These are phyloP conservation scores for Suhomyces kilbournensis DNA, from an alignment of 805 yeast species.

Conservation along the genomic window DNA sequence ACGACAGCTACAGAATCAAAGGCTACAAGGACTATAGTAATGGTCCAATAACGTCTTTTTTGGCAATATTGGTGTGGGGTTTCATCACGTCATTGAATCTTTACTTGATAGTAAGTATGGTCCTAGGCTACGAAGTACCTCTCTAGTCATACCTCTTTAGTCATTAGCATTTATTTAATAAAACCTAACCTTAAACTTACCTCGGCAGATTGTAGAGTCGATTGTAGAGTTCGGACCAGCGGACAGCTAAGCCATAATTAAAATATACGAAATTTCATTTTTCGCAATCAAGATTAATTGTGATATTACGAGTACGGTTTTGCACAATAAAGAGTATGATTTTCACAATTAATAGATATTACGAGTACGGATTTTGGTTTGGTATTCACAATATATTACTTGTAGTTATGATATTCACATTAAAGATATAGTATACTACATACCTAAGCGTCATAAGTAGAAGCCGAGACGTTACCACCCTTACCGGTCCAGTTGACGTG, in stretches of 20 bases:
- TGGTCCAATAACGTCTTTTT: slow-evolving; percentile 48
- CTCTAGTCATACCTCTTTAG: slow-evolving; percentile 23
- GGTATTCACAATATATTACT: neutral
- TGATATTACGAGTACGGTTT: no score
- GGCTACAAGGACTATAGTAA: slow-evolving; percentile 68
- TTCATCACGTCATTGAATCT: slow-evolving; percentile 68
- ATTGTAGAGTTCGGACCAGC: neutral
- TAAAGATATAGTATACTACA: neutral
- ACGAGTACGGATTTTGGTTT: no score
- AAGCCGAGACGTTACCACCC: slow-evolving; percentile 96
- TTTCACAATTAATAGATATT: no score
- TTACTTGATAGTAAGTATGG: slow-evolving; percentile 57
- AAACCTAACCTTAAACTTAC: neutral
- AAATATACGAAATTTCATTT: no score
- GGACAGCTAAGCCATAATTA: neutral
- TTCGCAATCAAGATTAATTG: neutral
- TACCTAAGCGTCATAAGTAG: slow-evolving; percentile 84
- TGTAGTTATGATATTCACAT: neutral
- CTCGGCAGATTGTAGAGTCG: neutral
- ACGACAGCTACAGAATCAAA: slow-evolving; percentile 21
- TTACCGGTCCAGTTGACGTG: slow-evolving; percentile 99
- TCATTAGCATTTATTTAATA: neutral
- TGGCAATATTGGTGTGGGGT: slow-evolving; percentile 65
- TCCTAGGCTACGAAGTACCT: slow-evolving; percentile 51
- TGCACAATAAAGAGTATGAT: no score